These are phyloP conservation scores for Aciculosporium take DNA, from an alignment of 2,329 filamentous ascomycete genomes.

Conservation along the genomic window DNA sequence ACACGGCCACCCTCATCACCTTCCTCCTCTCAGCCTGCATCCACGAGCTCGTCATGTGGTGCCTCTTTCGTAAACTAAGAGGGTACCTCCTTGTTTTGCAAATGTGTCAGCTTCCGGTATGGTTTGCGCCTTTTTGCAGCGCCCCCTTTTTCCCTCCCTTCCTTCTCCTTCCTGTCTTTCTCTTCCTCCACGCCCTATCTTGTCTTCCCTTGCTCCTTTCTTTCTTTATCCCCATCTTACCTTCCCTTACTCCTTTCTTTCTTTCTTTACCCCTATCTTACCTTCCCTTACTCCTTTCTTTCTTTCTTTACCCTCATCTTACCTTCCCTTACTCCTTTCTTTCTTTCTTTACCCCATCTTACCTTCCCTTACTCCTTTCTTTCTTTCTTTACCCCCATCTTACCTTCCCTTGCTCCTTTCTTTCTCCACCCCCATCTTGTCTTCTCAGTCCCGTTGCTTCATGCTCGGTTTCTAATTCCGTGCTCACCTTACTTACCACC, in stretches of 20 bases:
- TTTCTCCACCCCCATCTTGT: too few relatives aligned
- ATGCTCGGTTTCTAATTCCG: too few relatives aligned
- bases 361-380: background rate
- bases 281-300: too few relatives aligned
- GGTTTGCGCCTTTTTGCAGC: slow-evolving; percentile 10
- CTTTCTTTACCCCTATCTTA: too few relatives aligned
- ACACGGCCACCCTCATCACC: slow-evolving; percentile 59
- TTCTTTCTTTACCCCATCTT: background rate
- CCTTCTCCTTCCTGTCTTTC: background rate
- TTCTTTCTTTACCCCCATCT: too few relatives aligned
- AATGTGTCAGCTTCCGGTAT: slow-evolving; percentile 55
- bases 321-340: too few relatives aligned
- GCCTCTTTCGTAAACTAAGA: slow-evolving; percentile 62
- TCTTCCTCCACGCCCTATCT: background rate
- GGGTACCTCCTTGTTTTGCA: slow-evolving; percentile 62
- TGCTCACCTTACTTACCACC: background rate
- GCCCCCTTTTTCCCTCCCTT: background rate
- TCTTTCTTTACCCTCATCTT: too few relatives aligned
- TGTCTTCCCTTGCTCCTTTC: background rate
- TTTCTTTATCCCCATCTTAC: background rate
- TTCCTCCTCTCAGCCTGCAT: slow-evolving; percentile 58
- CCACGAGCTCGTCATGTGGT: slow-evolving; percentile 69
- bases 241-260: background rate
- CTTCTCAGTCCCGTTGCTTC: too few relatives aligned
- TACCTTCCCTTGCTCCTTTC: too few relatives aligned